phyloP scores from a whole-genome alignment of 441 rosid genomes.

The Erysimum pusillum region DNA sequence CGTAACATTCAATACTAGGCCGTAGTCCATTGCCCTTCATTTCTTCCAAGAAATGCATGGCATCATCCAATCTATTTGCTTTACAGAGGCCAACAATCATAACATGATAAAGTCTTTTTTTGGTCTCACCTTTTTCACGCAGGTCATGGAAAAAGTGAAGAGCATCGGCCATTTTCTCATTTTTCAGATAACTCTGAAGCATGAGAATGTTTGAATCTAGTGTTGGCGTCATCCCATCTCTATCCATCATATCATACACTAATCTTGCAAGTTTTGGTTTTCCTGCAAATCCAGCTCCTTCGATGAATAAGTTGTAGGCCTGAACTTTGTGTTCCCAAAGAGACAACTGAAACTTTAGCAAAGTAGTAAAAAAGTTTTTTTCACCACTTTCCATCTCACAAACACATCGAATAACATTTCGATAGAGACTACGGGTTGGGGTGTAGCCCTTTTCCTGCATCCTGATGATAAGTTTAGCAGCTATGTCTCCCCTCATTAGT shows the following conservation, averaged over 20 bases:
- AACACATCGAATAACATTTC: constrained; percentile 63
- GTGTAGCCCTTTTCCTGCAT: constrained; percentile 79
- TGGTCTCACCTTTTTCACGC: constrained; percentile 45
- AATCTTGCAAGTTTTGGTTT: constrained; percentile 75
- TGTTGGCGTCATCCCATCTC: constrained; percentile 58
- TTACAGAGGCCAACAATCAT: constrained; percentile 72
- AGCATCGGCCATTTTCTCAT: constrained; percentile 66
- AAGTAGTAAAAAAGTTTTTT: constrained; percentile 47
- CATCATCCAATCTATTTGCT: constrained; percentile 54
- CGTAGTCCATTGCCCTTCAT: constrained; percentile 53
- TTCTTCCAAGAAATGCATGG: constrained; percentile 55
- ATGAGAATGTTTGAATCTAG: constrained; percentile 54
- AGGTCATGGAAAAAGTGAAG: constrained; percentile 58
- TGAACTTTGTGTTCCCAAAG: constrained; percentile 38
- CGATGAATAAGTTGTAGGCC: constrained; percentile 66
- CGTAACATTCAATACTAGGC: constrained; percentile 71
- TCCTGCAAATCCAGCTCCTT: constrained; percentile 78
- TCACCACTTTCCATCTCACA: constrained; percentile 61
- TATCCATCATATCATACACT: constrained; percentile 68
- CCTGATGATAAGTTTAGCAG: constrained; percentile 70
- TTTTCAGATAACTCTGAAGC: constrained; percentile 75
- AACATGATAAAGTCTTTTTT: constrained; percentile 53
- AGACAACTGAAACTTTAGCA: constrained; percentile 67
- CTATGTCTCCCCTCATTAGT: constrained; percentile 65
- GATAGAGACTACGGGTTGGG: constrained; percentile 50